Conservation (phyloP, 2,329 filamentous ascomycete genomes). For the Aspergillus luchuensis region DNA sequence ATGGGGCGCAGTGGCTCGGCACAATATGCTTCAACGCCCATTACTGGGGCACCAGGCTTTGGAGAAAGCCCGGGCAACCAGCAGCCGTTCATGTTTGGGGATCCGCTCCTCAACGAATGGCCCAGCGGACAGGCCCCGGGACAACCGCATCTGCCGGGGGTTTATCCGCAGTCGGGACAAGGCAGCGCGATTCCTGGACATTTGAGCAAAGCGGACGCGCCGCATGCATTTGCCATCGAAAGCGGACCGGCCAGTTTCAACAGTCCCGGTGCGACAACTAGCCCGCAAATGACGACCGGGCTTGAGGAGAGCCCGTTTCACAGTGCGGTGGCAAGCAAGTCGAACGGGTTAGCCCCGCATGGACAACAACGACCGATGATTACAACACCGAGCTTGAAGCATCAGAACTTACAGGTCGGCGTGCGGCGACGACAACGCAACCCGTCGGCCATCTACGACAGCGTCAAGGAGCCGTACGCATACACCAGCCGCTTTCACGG, state of each 20-base stretch:
- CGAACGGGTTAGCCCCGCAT: constrained; percentile 33
- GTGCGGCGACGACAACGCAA: constrained; percentile 63
- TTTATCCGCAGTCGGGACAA: constrained; percentile 36
- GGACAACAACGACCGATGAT: constrained; percentile 42
- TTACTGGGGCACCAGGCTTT: constrained; percentile 40
- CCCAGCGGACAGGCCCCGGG: constrained; percentile 40
- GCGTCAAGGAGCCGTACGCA: constrained; percentile 85
- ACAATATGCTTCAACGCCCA: constrained; percentile 42
- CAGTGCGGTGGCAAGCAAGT: constrained; percentile 28
- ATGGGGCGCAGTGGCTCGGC: constrained; percentile 47
- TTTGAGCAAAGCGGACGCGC: constrained; percentile 48
- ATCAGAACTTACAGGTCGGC: constrained; percentile 40
- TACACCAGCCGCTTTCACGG: constrained; percentile 91
- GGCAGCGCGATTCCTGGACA: constrained; percentile 44
- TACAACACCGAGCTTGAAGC: constrained; percentile 48
- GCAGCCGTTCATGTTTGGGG: constrained; percentile 49
- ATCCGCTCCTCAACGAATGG: constrained; percentile 51
- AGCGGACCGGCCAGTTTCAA: constrained; percentile 58
- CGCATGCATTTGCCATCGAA: constrained; percentile 64
- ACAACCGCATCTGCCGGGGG: constrained; percentile 34
- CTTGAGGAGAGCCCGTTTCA: constrained; percentile 44
- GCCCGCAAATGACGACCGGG: constrained; percentile 50
- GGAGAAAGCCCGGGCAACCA: constrained; percentile 49
- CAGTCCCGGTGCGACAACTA: constrained; percentile 60
- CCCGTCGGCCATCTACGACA: constrained; percentile 83